Evolutionary conservation across 257 asterid species (phyloP), one percentile per base, ranked within the genome.

Genomic region (Knoxia roxburghii): DNA sequence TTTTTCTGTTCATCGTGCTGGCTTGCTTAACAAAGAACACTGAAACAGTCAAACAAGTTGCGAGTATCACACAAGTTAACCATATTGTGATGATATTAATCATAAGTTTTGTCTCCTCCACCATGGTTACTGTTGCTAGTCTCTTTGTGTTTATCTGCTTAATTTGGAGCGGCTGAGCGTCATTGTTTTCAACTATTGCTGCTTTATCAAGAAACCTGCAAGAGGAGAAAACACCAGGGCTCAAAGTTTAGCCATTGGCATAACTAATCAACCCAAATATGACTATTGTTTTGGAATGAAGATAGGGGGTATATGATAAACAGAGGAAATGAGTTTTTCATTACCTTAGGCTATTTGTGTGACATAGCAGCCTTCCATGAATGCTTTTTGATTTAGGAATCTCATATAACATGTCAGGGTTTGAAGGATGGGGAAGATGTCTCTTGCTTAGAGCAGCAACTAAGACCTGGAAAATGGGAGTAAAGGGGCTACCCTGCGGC

Each of bases 131-230:
- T 0, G 92, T 84, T 54, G 87, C 70, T 0, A 83, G 66, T 64
- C 83, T 73, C 97, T 90, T 79, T n/a, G 93, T 83, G 26, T 74
- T 45, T 18, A 45, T 74, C 27, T 41, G 77, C 7, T 71, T 65
- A 62, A 35, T 72, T 55, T 72, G 17, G 4, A 73, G 35, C 23
- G 1, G 66, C 35, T 61, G 68, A 6, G 51, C 49, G 27, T 74
- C 85, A 23, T 50, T 6, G 18, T 2, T 29, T 72, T 81, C 84
- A 0, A 87, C 59, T 8, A 88, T 87, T 23, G 97, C 96, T 2
- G 98, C 97, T 69, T 81, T 92, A 74, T 92, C 97, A 4, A 92
- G 87, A 77, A 85, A 92, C 77, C 94, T 91, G 85, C 43, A 46
- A 68, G 66, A 20, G 15, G 17, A 27, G 18, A 15, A 4, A 51